These are phyloP conservation scores for Botrytis aclada DNA, from an alignment of 2,329 filamentous ascomycete genomes.

Conservation along the genomic window DNA sequence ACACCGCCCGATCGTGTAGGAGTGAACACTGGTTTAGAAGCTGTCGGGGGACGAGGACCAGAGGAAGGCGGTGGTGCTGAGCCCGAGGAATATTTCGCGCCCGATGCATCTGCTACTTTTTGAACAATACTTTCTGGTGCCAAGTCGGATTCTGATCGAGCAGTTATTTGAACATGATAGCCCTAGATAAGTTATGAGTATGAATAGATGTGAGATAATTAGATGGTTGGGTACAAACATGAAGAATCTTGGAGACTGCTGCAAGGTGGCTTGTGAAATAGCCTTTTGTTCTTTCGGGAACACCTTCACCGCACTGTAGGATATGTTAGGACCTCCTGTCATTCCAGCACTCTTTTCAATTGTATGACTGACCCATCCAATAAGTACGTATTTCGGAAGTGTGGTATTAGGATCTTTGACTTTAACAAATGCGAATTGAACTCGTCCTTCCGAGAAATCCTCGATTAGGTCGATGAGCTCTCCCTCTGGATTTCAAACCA, in stretches of 20 bases:
- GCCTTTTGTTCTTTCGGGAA: slow-evolving; percentile 96
- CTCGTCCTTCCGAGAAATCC: slow-evolving; percentile 92
- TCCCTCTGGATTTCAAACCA: slow-evolving; percentile 59
- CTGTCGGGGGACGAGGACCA: slow-evolving; percentile 56
- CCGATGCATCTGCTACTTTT: slow-evolving; percentile 92
- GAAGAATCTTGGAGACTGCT: slow-evolving; percentile 85
- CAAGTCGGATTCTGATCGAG: slow-evolving; percentile 85
- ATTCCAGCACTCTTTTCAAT: background rate
- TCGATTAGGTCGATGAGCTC: slow-evolving; percentile 87
- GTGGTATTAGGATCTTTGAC: slow-evolving; percentile 91
- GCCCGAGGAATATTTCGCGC: slow-evolving; percentile 83
- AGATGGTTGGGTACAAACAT: slow-evolving; percentile 48
- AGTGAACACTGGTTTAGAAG: slow-evolving; percentile 89
- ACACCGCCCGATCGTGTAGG: slow-evolving; percentile 58
- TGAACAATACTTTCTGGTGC: slow-evolving; percentile 84
- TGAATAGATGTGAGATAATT: slow-evolving; percentile 3
- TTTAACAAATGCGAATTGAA: slow-evolving; percentile 96
- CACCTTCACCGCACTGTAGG: slow-evolving; percentile 82
- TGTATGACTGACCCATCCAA: slow-evolving; percentile 67
- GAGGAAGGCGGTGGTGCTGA: slow-evolving; percentile 51
- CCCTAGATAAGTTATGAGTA: slow-evolving; percentile 48
- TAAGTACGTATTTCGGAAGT: slow-evolving; percentile 87
- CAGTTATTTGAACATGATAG: slow-evolving; percentile 97
- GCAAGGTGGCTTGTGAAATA: slow-evolving; percentile 96
- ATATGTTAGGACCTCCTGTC: slow-evolving; percentile 27